phyloP scores from a whole-genome alignment of 768 basidiomycete species.

The Termitomyces sp. region DNA sequence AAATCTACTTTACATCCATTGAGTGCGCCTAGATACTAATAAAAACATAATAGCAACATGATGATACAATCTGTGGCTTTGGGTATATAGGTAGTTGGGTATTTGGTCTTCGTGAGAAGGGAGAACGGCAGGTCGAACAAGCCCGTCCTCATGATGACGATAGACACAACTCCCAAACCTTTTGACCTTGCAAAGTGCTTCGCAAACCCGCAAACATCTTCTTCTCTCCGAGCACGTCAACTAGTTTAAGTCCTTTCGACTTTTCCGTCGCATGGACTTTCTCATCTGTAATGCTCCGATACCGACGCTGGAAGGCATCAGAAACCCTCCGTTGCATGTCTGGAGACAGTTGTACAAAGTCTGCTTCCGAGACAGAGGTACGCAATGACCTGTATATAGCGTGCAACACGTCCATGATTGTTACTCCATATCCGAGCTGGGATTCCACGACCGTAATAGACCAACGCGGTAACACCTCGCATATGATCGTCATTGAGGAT shows the following conservation, averaged over 20 bases:
- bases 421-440: slow-evolving; percentile 19
- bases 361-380: slow-evolving; percentile 29
- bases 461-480: slow-evolving; percentile 27
- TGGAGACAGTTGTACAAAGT: slow-evolving; percentile 35
- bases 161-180: slow-evolving; percentile 34
- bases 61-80: slow-evolving; percentile 6
- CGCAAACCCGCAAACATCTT: slow-evolving; percentile 40
- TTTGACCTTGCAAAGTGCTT: slow-evolving; percentile 24
- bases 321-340: slow-evolving; percentile 29
- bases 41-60: slow-evolving; percentile 1
- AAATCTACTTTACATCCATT: not conserved
- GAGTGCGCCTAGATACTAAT: not conserved
- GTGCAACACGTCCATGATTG: slow-evolving; percentile 43
- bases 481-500: slow-evolving; percentile 26
- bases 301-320: slow-evolving; percentile 39
- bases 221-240: slow-evolving; percentile 47
- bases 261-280: slow-evolving; percentile 33
- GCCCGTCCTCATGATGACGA: slow-evolving; percentile 5
- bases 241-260: slow-evolving; percentile 45
- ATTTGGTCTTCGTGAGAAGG: not conserved
- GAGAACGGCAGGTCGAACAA: not conserved
- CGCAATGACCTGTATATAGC: slow-evolving; percentile 42
- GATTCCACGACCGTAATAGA: slow-evolving; percentile 27
- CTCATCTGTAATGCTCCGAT: slow-evolving; percentile 25
- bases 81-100: slow-evolving; percentile 8